These are phyloP conservation scores for Plasmodium adleri DNA, from an alignment of 169 alveolate genomes.

Conservation along the genomic window DNA sequence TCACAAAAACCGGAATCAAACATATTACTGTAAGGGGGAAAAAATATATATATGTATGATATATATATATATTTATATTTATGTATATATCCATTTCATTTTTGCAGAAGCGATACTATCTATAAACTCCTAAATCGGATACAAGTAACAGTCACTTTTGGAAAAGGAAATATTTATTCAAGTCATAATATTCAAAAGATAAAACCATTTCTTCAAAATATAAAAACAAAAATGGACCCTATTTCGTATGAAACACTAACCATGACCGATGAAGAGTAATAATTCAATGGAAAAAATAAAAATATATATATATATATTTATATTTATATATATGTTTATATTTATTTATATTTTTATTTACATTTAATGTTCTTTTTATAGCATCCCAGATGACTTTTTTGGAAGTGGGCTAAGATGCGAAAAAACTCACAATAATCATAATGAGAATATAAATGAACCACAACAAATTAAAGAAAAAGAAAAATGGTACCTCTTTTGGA, in stretches of 20 bases:
- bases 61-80: not conserved
- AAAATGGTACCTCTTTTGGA: conserved; percentile 74
- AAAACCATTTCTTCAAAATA: conserved; percentile 19
- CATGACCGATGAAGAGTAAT: conserved; percentile 54
- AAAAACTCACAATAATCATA: not conserved
- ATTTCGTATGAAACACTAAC: conserved; percentile 30
- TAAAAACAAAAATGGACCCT: conserved; percentile 21
- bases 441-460: not conserved
- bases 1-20: conserved; percentile 48
- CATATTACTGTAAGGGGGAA: conserved; percentile 24
- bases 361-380: not conserved
- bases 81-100: not conserved
- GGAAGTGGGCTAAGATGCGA: conserved; percentile 65
- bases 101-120: conserved; percentile 18
- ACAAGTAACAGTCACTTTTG: conserved; percentile 57
- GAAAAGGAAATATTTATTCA: conserved; percentile 43
- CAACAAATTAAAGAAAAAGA: conserved; percentile 3
- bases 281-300: not conserved
- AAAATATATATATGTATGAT: conserved; percentile 3
- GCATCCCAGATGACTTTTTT: conserved; percentile 59
- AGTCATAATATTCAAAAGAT: conserved; percentile 13
- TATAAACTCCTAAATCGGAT: conserved; percentile 51
- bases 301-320: not conserved
- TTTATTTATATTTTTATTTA: not conserved
- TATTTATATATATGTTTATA: not conserved